Conservation (phyloP, 768 basidiomycete species). For the Cyclocybe aegerita region DNA sequence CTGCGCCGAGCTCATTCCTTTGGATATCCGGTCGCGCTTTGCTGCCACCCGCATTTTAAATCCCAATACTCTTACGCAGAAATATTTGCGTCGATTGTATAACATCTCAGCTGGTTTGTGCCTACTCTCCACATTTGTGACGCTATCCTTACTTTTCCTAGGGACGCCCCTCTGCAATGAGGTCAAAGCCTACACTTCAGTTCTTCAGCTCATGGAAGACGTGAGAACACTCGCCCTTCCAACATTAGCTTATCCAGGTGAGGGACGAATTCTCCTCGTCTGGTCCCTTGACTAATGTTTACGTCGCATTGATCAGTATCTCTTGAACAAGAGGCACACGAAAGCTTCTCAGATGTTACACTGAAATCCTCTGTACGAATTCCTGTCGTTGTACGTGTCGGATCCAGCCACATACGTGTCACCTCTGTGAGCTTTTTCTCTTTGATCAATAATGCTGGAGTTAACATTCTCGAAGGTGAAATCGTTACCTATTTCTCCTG, state of each 20-base stretch:
- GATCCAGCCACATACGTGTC: slow-evolving; percentile 70
- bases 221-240: slow-evolving; percentile 49
- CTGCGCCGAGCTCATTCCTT: slow-evolving; percentile 71
- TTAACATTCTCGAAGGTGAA: slow-evolving; percentile 45
- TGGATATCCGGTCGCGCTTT: slow-evolving; percentile 66
- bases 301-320: slow-evolving; percentile 39
- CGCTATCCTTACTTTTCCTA: slow-evolving; percentile 18
- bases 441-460: background rate
- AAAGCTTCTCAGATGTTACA: slow-evolving; percentile 58
- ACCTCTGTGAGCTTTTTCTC: slow-evolving; percentile 55
- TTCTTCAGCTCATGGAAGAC: slow-evolving; percentile 56
- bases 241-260: slow-evolving; percentile 57
- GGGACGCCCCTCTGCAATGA: slow-evolving; percentile 51
- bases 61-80: slow-evolving; percentile 67
- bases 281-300: slow-evolving; percentile 4
- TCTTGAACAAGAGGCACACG: slow-evolving; percentile 59
- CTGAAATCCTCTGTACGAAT: slow-evolving; percentile 70
- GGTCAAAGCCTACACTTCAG: slow-evolving; percentile 62
- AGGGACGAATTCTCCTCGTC: slow-evolving; percentile 11
- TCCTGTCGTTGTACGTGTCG: slow-evolving; percentile 70
- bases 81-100: slow-evolving; percentile 75
- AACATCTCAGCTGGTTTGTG: slow-evolving; percentile 59
- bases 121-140: background rate
- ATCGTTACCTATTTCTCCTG: slow-evolving; percentile 68
- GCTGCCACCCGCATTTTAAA: slow-evolving; percentile 66